These are phyloP conservation scores for Neonectria faginata DNA, from an alignment of 2,329 filamentous ascomycete species.

Conservation along the genomic window DNA sequence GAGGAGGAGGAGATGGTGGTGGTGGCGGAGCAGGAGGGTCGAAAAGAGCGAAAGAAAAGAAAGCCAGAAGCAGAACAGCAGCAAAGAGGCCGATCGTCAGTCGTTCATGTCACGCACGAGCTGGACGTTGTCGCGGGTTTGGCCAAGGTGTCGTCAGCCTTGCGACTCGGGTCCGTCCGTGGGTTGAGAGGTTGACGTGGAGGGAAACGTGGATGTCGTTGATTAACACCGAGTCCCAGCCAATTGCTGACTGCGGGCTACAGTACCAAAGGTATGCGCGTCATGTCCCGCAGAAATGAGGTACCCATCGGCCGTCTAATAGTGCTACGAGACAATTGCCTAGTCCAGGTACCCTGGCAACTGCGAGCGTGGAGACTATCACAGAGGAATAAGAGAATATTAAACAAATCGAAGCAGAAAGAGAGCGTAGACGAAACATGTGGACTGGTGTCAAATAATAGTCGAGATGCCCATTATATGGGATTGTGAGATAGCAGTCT, in stretches of 20 bases:
- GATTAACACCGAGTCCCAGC: slow-evolving; percentile 1
- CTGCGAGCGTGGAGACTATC: not conserved
- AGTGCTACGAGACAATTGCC: not conserved
- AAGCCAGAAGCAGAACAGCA: not conserved
- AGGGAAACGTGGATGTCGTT: slow-evolving; percentile 1
- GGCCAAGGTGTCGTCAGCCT: slow-evolving; percentile 23
- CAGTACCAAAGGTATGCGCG: slow-evolving; percentile 6
- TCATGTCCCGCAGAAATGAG: slow-evolving; percentile 9
- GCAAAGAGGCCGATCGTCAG: not conserved
- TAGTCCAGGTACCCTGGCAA: not conserved
- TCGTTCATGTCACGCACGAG: slow-evolving; percentile 3
- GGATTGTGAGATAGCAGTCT: not conserved
- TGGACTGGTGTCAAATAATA: not conserved
- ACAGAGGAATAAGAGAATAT: not conserved
- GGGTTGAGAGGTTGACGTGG: slow-evolving; percentile 24
- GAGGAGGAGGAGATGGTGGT: no score
- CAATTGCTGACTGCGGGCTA: not conserved
- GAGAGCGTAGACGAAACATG: no score
- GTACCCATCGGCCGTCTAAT: slow-evolving; percentile 1
- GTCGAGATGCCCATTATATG: not conserved
- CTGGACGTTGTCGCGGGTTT: slow-evolving; percentile 1
- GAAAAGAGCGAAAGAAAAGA: not conserved
- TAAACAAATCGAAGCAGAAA: not conserved
- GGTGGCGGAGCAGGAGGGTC: no score
- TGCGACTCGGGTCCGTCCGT: slow-evolving; percentile 17